Percentiles rank a stretch among this genome's conserved stretches.
phyloP scores from a whole-genome alignment of 805 yeast genomes.

The Saccharomycopsis fermentans region DNA sequence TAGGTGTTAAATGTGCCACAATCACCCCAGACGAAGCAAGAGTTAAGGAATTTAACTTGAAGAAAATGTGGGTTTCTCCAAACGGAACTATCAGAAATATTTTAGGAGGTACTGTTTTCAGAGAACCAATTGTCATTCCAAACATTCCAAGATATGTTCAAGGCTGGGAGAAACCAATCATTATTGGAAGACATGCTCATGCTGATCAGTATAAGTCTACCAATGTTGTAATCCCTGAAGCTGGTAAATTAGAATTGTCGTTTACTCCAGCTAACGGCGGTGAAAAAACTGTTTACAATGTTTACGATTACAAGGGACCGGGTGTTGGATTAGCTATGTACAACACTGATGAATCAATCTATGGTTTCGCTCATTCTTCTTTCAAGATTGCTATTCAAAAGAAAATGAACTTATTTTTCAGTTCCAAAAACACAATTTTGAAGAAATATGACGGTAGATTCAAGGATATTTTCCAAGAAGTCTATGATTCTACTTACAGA shows the following conservation, averaged over 20 bases:
- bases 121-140: constrained; percentile 92
- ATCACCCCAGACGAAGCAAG: constrained; percentile 98
- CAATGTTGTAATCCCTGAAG: constrained; percentile 66
- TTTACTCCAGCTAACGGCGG: constrained; percentile 63
- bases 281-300: constrained; percentile 44
- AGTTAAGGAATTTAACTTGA: constrained; percentile 79
- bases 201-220: constrained; percentile 97
- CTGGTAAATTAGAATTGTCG: constrained; percentile 70
- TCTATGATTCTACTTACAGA: constrained; percentile 65
- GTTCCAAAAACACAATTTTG: constrained; percentile 91
- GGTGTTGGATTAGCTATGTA: constrained; percentile 87
- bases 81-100: constrained; percentile 95
- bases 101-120: constrained; percentile 91
- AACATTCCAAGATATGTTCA: constrained; percentile 81
- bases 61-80: constrained; percentile 97
- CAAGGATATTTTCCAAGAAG: constrained; percentile 82
- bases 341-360: constrained; percentile 86
- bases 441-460: constrained; percentile 92
- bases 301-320: constrained; percentile 57
- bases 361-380: constrained; percentile 86
- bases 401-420: constrained; percentile 69
- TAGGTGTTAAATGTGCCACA: constrained; percentile 95
- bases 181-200: constrained; percentile 94
- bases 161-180: constrained; percentile 90
- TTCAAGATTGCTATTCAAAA: constrained; percentile 78